Conservation (phyloP, 1,284 basidiomycete species). For the Ceratobasidium sp. region DNA sequence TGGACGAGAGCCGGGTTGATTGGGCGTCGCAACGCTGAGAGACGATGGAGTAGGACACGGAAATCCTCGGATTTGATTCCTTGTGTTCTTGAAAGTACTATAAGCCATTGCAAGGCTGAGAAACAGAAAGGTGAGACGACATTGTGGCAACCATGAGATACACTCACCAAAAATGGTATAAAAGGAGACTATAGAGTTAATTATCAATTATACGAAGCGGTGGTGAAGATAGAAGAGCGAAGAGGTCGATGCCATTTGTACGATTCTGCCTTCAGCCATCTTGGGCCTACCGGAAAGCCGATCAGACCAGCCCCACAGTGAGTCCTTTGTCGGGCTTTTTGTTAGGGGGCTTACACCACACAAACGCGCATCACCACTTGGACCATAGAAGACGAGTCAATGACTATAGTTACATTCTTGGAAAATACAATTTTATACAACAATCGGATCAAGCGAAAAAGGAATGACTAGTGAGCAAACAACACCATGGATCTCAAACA, state of each 20-base stretch:
- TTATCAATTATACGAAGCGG: background rate
- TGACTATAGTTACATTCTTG: background rate
- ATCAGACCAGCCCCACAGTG: background rate
- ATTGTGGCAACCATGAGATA: no score
- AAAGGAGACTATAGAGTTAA: no score
- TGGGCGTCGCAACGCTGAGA: background rate
- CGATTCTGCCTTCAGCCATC: background rate
- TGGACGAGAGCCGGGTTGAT: background rate
- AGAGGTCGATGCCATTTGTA: background rate
- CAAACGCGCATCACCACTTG: background rate
- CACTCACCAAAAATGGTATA: background rate
- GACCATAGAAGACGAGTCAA: background rate
- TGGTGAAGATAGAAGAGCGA: background rate
- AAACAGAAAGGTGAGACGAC: no score
- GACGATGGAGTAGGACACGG: background rate
- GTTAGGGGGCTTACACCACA: background rate
- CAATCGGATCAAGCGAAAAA: background rate
- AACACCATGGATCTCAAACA: background rate
- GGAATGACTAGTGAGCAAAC: no score
- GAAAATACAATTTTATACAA: background rate
- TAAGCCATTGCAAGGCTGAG: no score
- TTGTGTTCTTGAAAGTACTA: no score
- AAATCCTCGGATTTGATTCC: no score
- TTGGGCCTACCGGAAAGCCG: constrained; percentile 16
- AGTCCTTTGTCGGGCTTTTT: constrained; percentile 1